Base-by-base conservation (phyloP, 192 early-diverging fungal genomes). In the Podila horticola region DNA sequence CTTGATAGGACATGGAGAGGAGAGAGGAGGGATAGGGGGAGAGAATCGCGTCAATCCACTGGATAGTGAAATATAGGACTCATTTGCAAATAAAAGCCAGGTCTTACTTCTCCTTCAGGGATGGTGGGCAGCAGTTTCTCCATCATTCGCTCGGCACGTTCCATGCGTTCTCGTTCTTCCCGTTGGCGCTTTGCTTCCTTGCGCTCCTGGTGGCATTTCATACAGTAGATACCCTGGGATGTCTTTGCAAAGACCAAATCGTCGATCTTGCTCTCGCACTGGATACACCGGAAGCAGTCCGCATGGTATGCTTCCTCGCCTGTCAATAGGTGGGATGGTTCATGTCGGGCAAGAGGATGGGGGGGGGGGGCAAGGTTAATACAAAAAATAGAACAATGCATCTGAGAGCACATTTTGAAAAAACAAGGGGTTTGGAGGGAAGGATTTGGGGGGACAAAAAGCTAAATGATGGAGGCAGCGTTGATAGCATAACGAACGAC, bases 221-320 rank as follows among this genome's bases (percentile, higher is more conserved):
- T 92, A 65, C 94, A 95, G 69, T 91, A 94, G 31, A 95, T 84
- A 51, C 94, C 94, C 87, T 91, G 91, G 50, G 89, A 92, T 52
- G 94, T 95, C 74, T 95, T 91, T 58, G 92, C 92, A 85, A 92
- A 95, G 19, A 92, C 90, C 62, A 92, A 84, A 71, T 93, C 93
- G 59, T 93, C 90, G 68, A 95, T 95, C 51, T 89, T 88, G 64
- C 88, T 84, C 45, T 89, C 86, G 71, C 94, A 95, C 63, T 87
- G 89, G 17, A 89, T 85, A 84, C 94, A 95, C 22, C 92, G 83
- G 81, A 95, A 95, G 66, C 94, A 95, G 62, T 93, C 93, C 5
- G 90, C 89, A 61, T 95, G 94, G 69, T 94, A 95, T 30, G 94
- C 90, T 31, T 92, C 93, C 51, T 93, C 91, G 7, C 92, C 89